phyloP scores from a whole-genome alignment of 2,329 filamentous ascomycete species.

The Apiospora koreana region DNA sequence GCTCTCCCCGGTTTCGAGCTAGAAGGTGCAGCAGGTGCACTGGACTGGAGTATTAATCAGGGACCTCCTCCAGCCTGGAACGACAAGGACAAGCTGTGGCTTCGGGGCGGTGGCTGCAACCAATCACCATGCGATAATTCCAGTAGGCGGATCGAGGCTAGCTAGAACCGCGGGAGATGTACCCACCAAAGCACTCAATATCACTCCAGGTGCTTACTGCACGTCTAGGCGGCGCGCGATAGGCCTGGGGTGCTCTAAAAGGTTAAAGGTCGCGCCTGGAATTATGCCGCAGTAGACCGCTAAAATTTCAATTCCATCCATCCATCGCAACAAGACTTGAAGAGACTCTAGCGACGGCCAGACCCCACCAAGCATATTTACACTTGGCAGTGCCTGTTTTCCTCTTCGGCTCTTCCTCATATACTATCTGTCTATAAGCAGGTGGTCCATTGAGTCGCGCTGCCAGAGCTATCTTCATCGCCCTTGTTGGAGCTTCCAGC shows the following conservation, averaged over 20 bases:
- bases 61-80: background rate
- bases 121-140: background rate
- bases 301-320: constrained; percentile 9
- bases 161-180: background rate
- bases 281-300: constrained; percentile 5
- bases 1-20: constrained; percentile 5
- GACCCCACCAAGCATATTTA: constrained; percentile 1
- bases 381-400: background rate
- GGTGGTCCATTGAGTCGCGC: background rate
- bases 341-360: background rate
- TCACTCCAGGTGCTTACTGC: background rate
- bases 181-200: background rate
- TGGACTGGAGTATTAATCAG: constrained; percentile 2
- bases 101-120: background rate
- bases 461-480: background rate
- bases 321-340: constrained; percentile 1
- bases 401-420: background rate
- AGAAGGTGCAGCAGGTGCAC: background rate
- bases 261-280: background rate
- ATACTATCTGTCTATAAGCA: background rate
- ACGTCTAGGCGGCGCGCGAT: background rate
- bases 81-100: constrained; percentile 1
- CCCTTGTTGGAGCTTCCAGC: background rate
- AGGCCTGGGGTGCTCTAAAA: background rate
- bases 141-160: background rate